These are phyloP conservation scores for Podospora bellae-mahoneyi DNA, from an alignment of 495 filamentous ascomycete genomes.

Conservation along the genomic window DNA sequence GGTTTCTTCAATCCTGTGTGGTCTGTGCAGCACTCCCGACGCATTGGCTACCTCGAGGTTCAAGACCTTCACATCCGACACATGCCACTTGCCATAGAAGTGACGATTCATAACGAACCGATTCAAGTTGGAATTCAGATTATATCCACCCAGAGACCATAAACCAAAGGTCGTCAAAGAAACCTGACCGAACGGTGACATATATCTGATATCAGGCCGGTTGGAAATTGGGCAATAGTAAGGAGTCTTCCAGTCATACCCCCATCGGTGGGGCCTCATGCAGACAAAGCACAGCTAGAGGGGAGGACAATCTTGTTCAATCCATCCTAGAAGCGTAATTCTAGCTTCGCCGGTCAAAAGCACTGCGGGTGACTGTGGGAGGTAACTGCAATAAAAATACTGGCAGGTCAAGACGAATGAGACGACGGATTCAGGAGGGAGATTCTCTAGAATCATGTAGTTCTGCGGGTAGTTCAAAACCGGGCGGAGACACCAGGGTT, in stretches of 20 bases:
- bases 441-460: neutral
- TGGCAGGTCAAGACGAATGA: neutral
- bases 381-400: neutral
- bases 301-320: neutral
- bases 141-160: neutral
- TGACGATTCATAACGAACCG: neutral
- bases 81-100: neutral
- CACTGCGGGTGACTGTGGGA: neutral
- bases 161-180: neutral
- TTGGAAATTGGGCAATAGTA: neutral
- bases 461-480: neutral
- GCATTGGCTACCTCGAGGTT: neutral
- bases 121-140: neutral
- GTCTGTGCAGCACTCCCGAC: neutral
- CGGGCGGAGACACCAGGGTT: too few relatives aligned
- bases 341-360: neutral
- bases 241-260: neutral
- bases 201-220: too few relatives aligned
- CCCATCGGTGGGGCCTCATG: neutral
- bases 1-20: neutral
- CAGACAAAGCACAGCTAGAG: neutral
- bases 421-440: neutral
- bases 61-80: neutral
- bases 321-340: neutral
- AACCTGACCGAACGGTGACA: neutral